Percentiles rank a stretch among this genome's conserved stretches.
phyloP scores from a whole-genome alignment of 139 green algal species.

The Volvox reticuliferus region DNA sequence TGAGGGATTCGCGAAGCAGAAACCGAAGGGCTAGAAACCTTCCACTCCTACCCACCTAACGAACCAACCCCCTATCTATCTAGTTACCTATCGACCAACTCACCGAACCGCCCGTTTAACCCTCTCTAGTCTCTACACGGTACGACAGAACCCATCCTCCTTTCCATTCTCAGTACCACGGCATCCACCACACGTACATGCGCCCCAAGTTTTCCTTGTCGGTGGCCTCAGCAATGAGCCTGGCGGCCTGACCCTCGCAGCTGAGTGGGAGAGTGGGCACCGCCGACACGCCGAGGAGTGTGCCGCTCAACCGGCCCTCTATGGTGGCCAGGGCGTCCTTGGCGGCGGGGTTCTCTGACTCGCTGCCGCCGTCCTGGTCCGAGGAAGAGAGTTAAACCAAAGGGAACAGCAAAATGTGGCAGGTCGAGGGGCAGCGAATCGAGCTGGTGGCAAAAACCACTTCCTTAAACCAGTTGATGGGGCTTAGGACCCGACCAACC shows the following conservation, averaged over 20 bases:
- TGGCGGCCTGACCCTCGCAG: constrained; percentile 87
- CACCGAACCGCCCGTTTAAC: too few species aligned
- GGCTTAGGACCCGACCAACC: too few species aligned
- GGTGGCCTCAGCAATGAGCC: constrained; percentile 91
- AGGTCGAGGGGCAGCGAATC: too few species aligned
- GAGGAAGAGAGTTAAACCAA: not conserved
- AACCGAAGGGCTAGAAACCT: too few species aligned
- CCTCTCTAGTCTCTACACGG: too few species aligned
- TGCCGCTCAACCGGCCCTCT: constrained; percentile 82
- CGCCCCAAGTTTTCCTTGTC: constrained; percentile 88
- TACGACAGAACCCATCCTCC: not conserved
- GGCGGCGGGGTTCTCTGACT: constrained; percentile 57
- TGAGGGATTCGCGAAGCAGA: too few species aligned
- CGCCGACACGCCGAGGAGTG: constrained; percentile 89
- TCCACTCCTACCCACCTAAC: not conserved
- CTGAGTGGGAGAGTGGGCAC: constrained; percentile 87
- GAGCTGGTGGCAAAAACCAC: too few species aligned
- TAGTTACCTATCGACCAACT: not conserved
- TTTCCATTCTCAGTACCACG: constrained; percentile 68
- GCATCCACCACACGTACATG: constrained; percentile 98
- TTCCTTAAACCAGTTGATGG: too few species aligned
- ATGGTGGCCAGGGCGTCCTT: constrained; percentile 86
- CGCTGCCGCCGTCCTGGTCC: not conserved
- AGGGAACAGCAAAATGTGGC: too few species aligned
- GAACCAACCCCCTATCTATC: not conserved